Evolutionary conservation across 495 filamentous ascomycete species (phyloP), one percentile per base, ranked within the genome.

Genomic region (Penicillium pancosmium): DNA sequence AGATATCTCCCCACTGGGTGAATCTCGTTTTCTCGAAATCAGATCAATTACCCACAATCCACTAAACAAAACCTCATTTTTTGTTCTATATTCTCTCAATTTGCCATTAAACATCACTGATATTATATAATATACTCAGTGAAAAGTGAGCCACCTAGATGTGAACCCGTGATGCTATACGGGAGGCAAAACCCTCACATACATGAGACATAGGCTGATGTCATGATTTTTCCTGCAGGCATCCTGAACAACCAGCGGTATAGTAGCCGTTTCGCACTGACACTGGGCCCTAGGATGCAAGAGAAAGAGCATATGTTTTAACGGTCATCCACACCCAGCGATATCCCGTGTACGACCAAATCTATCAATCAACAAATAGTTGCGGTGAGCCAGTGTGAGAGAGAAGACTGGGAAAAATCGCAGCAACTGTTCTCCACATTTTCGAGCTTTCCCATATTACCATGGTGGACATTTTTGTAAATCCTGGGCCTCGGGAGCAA

Each of bases 301-400:
- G 55, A 59, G 61, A 65, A 47, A 65, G 57, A 41, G 9, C 15
- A 41, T 38, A 52, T 55, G 27, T 51, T 46, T 52, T 16, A 44
- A 52, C 61, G 62, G 66, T 68, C 59, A 38, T 68, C 63, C 38
- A 68, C 65, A 64, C 63, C 25, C 67, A 55, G 67, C 55, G 61
- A 66, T 61, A 66, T 66, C 58, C 68, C 68, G 68, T 63, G 68
- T 70, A 64, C 68, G 54, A 70, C 67, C 47, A 57, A 31, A 54
- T 25, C 19, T 23, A 34, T 59, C 47, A 51, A 54, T 25, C 52
- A 48, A 54, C 51, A 27, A 54, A 21, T 40, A 67, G 34, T 65
- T 69, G 58, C 68, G 68, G 68, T 68, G 65, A 68, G 41, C 43
- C 23, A 58, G 35, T 13, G 16, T 19, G 7, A 62, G 46, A 27